Evolutionary conservation across 768 basidiomycete species (phyloP).

Genomic region (Podaxis mareebaensis): DNA sequence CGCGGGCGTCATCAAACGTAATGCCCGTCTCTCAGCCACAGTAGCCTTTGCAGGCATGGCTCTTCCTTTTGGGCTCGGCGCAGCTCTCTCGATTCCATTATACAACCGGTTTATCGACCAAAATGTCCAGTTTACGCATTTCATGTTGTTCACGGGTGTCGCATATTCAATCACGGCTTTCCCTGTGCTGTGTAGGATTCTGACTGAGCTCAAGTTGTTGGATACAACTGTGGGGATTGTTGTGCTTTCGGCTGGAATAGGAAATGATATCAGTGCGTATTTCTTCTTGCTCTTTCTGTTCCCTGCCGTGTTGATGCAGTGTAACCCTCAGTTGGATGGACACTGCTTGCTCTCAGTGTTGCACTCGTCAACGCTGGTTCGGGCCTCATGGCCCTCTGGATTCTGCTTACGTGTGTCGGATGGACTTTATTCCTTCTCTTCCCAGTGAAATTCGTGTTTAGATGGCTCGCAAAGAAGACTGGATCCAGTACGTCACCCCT

Average conservation of each 20-base stretch:
- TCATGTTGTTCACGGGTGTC: slow-evolving; percentile 93
- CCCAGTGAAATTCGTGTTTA: slow-evolving; percentile 59
- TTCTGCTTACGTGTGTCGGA: slow-evolving; percentile 76
- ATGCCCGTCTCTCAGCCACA: slow-evolving; percentile 63
- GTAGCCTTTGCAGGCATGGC: slow-evolving; percentile 84
- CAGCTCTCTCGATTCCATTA: slow-evolving; percentile 60
- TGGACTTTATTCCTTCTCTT: slow-evolving; percentile 80
- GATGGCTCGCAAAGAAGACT: slow-evolving; percentile 74
- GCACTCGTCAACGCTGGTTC: slow-evolving; percentile 88
- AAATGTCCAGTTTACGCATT: slow-evolving; percentile 76
- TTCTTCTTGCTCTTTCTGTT: slow-evolving; percentile 4
- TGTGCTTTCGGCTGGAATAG: slow-evolving; percentile 91
- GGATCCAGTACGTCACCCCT: slow-evolving; percentile 54
- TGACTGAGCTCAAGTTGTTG: slow-evolving; percentile 88
- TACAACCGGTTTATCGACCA: slow-evolving; percentile 75
- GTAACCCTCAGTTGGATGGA: slow-evolving; percentile 66
- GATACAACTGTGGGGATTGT: slow-evolving; percentile 92
- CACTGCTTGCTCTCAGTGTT: slow-evolving; percentile 84
- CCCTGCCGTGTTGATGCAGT: not conserved
- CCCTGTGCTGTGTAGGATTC: slow-evolving; percentile 82
- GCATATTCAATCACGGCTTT: slow-evolving; percentile 90
- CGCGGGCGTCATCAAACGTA: slow-evolving; percentile 70
- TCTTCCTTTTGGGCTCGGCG: slow-evolving; percentile 86
- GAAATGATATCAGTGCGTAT: slow-evolving; percentile 66
- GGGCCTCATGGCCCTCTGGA: slow-evolving; percentile 83